Conservation (phyloP, 441 rosid species). For the Omphalea diandra region DNA sequence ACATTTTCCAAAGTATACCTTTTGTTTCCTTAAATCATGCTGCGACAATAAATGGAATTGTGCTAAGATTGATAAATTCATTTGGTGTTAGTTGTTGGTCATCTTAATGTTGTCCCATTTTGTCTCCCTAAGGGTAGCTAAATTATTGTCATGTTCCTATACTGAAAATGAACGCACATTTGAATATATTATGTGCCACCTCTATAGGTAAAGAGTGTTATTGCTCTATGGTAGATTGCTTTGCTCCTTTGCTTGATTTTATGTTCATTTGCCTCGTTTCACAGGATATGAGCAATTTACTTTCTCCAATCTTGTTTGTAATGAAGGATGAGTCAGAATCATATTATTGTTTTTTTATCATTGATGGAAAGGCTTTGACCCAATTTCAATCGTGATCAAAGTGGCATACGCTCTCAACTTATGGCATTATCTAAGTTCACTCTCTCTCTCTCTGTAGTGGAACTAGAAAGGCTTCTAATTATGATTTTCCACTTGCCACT, state of each 20-base stretch:
- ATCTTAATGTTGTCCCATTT: neutral
- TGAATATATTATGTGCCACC: neutral
- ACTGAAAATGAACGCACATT: neutral
- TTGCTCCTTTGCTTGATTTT: neutral
- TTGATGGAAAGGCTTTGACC: slow-evolving; percentile 96
- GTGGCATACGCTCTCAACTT: slow-evolving; percentile 97
- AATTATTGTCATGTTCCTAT: neutral
- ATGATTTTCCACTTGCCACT: too few relatives aligned
- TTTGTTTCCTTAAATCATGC: too few relatives aligned
- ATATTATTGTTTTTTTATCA: slow-evolving; percentile 95
- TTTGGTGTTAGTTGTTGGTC: slow-evolving; percentile 6
- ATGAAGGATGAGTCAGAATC: slow-evolving; percentile 88
- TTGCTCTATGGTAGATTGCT: too few relatives aligned
- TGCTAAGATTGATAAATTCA: too few relatives aligned
- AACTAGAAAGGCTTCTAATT: slow-evolving; percentile 12
- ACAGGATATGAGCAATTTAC: too few relatives aligned
- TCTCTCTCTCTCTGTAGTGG: slow-evolving; percentile 4
- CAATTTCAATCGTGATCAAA: slow-evolving; percentile 95
- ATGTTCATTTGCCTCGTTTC: slow-evolving; percentile 11
- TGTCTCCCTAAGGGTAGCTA: neutral
- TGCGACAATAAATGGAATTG: too few relatives aligned
- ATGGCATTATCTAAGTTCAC: slow-evolving; percentile 72
- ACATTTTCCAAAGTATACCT: too few relatives aligned
- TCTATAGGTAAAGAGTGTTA: neutral
- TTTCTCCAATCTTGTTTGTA: slow-evolving; percentile 87